Percentiles rank a stretch among this genome's conserved stretches.
These are phyloP conservation scores for Planoprotostelium fungivorum DNA, from an alignment of 78 protist genomes.

Conservation along the genomic window DNA sequence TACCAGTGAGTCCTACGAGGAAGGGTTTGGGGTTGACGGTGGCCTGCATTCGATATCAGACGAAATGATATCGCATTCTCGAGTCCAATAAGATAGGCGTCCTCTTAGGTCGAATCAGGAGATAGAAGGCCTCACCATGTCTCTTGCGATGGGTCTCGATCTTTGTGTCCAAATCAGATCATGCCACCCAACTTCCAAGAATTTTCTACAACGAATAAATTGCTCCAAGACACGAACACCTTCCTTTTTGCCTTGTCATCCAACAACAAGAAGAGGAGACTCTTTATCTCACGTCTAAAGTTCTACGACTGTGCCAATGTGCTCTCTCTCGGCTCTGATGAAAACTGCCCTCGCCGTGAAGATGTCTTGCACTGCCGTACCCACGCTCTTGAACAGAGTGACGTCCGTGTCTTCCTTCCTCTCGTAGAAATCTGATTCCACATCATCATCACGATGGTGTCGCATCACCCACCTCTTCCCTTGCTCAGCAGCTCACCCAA, in stretches of 20 bases:
- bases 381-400: constrained; percentile 34
- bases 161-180: too few species aligned
- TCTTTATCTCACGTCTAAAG: not conserved
- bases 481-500: not conserved
- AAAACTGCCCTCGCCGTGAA: constrained; percentile 12
- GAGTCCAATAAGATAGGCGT: too few species aligned
- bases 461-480: not conserved
- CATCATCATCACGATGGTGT: too few species aligned
- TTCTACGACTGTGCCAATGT: not conserved
- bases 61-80: too few species aligned
- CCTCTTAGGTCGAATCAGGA: too few species aligned
- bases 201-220: too few species aligned
- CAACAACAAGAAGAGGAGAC: too few species aligned
- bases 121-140: too few species aligned
- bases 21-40: constrained; percentile 41
- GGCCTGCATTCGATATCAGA: not conserved
- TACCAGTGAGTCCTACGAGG: constrained; percentile 48
- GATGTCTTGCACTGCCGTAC: constrained; percentile 44
- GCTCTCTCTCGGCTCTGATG: constrained; percentile 6
- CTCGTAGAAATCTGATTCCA: not conserved
- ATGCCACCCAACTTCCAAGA: too few species aligned
- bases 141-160: too few species aligned
- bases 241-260: too few species aligned
- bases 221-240: too few species aligned
- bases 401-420: not conserved